Evolutionary conservation across 2,329 filamentous ascomycete genomes (phyloP).

Genomic region (Epichloe hybrida): DNA sequence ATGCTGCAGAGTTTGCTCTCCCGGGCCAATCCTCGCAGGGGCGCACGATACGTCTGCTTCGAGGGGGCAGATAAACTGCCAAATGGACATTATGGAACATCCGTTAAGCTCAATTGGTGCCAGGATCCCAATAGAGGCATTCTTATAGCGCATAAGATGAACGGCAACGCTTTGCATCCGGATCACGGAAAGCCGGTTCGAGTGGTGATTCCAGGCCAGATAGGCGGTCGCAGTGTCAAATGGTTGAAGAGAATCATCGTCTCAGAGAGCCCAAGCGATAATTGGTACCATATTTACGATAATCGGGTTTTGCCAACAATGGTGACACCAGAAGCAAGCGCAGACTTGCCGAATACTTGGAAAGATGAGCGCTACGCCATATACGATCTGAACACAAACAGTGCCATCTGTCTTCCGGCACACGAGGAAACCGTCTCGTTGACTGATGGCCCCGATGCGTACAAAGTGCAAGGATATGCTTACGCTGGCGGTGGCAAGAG

Average conservation of each 20-base stretch:
- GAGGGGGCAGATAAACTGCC: constrained; percentile 80
- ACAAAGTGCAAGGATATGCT: constrained; percentile 66
- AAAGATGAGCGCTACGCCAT: constrained; percentile 84
- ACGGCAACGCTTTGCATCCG: constrained; percentile 64
- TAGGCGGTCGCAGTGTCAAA: constrained; percentile 84
- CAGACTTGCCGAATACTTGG: constrained; percentile 65
- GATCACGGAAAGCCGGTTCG: constrained; percentile 80
- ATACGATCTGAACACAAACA: constrained; percentile 82
- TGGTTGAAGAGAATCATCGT: constrained; percentile 77
- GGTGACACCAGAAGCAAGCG: constrained; percentile 68
- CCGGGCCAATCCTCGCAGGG: constrained; percentile 51
- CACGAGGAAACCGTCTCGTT: constrained; percentile 57
- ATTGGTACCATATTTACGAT: constrained; percentile 93
- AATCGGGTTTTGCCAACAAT: constrained; percentile 82
- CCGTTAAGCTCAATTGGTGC: constrained; percentile 76
- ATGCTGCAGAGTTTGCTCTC: constrained; percentile 58
- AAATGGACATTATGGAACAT: constrained; percentile 82
- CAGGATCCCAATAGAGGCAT: constrained; percentile 73
- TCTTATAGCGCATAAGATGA: constrained; percentile 84
- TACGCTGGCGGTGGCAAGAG: constrained; percentile 79
- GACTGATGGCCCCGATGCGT: constrained; percentile 33
- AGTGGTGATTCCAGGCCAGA: constrained; percentile 77
- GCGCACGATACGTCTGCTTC: constrained; percentile 76
- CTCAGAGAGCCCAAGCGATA: constrained; percentile 67
- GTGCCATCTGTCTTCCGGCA: constrained; percentile 64